Base-by-base conservation (phyloP, 371 early-diverging fungal genomes). In the Actinomucor elegans region DNA sequence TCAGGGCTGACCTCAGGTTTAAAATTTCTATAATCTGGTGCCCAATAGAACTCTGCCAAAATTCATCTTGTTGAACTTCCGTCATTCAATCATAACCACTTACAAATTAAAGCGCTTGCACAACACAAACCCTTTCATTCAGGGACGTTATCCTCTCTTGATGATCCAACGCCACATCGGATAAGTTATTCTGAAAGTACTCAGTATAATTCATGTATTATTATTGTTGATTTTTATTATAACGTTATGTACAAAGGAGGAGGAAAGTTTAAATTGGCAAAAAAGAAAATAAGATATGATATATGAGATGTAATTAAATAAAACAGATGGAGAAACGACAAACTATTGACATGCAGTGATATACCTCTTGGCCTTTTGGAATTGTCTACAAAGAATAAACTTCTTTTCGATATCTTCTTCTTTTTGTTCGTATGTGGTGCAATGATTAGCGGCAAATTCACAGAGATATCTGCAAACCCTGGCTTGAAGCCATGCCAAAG, bases 321-420 rank as follows among this genome's bases (percentile, higher is more conserved):
- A n/a, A n/a, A n/a, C n/a, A n/a, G n/a, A n/a, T 21, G 42, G 26
- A 7, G 11, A 24, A 27, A 27, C 33, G 34, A 37, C 3, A 7
- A 29, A 41, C 36, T 59, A 52, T 41, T 46, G 36, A 11, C 36
- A 52, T 2, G 62, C 31, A 40, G 48, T 52, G 32, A 62, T 62
- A 9, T 48, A 57, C 33, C 34, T 21, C 17, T 42, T 47, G 18
- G 57, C 57, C 37, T 32, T 48, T 15, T 37, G 24, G 9, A 52
- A 44, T 2, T 48, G 48, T 43, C 48, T 40, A 14, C 62, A 57
- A 5, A 62, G 17, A 3, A 26, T 15, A 6, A 26, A 27, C 7
- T 36, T 49, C 28, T 49, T 41, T 14, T 36, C 5, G 8, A 31
- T 1, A 9, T 10, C 46, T n/a, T 33, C 21, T 9, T 50, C 37